phyloP scores from a whole-genome alignment of 495 filamentous ascomycete species.

The Penicillium fimorum region DNA sequence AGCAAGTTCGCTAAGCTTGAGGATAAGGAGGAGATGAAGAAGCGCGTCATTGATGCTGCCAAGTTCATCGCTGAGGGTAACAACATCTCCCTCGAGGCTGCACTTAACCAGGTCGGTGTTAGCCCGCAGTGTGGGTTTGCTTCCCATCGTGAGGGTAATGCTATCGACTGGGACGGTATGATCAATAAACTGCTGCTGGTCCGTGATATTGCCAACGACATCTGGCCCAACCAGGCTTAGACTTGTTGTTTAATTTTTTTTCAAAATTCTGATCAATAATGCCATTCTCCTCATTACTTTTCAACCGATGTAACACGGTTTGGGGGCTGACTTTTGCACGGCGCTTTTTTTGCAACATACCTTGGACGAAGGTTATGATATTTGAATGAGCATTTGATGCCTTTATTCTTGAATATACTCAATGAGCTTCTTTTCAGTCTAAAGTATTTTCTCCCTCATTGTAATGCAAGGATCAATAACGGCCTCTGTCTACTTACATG shows the following conservation, averaged over 20 bases:
- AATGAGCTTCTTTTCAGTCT: conserved; percentile 6
- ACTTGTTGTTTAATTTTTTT: background rate
- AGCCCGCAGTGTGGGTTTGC: conserved; percentile 83
- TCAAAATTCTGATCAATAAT: background rate
- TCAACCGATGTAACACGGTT: conserved; percentile 1
- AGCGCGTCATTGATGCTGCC: conserved; percentile 63
- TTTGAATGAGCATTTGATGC: conserved; percentile 22
- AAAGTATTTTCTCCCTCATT: background rate
- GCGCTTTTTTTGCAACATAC: conserved; percentile 11
- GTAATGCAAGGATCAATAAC: background rate
- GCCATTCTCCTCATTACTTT: background rate
- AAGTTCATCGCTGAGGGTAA: conserved; percentile 69
- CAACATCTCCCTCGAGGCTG: conserved; percentile 59
- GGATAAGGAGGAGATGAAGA: conserved; percentile 71
- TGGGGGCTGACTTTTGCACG: conserved; percentile 17
- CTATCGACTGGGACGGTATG: conserved; percentile 63
- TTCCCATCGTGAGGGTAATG: conserved; percentile 67
- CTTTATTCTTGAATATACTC: conserved; percentile 21
- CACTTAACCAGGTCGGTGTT: conserved; percentile 65
- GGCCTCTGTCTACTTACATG: background rate
- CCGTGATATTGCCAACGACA: conserved; percentile 65
- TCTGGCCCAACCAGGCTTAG: conserved; percentile 65
- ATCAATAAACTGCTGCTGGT: conserved; percentile 67
- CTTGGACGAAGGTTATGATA: conserved; percentile 20
- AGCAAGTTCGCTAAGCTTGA: conserved; percentile 73